These are phyloP conservation scores for Claviceps humidiphila DNA, from an alignment of 2,329 filamentous ascomycete species.

Conservation along the genomic window DNA sequence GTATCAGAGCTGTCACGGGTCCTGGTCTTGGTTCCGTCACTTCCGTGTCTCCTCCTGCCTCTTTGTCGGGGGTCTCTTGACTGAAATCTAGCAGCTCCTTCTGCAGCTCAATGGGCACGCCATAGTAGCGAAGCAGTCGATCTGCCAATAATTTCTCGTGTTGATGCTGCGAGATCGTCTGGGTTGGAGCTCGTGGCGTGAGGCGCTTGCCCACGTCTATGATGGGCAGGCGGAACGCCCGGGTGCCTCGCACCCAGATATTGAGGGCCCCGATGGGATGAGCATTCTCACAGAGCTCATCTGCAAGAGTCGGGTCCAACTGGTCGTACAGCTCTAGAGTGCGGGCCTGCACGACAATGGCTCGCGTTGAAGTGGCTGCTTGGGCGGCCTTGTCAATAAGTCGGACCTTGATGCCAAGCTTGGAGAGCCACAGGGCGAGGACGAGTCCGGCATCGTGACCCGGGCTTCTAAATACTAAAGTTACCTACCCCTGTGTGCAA, in stretches of 20 bases:
- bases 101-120: not conserved
- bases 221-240: not conserved
- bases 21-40: constrained; percentile 16
- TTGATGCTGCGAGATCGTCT: not conserved
- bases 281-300: not conserved
- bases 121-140: constrained; percentile 7
- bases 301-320: not conserved
- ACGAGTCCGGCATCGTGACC: constrained; percentile 20
- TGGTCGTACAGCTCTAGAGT: constrained; percentile 3
- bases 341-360: constrained; percentile 1
- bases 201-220: not conserved
- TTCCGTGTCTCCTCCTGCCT: constrained; percentile 33
- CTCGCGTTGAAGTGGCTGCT: constrained; percentile 18
- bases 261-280: not conserved
- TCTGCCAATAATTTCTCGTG: constrained; percentile 39
- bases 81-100: constrained; percentile 36
- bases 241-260: not conserved
- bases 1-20: constrained; percentile 26
- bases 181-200: not conserved
- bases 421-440: constrained; percentile 29
- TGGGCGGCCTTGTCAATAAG: constrained; percentile 34
- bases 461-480: no score
- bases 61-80: constrained; percentile 27
- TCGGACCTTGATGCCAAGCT: constrained; percentile 26
- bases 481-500: no score